Evolutionary conservation across 108 stramenopile species (phyloP).

Genomic region (Tribonema minus): DNA sequence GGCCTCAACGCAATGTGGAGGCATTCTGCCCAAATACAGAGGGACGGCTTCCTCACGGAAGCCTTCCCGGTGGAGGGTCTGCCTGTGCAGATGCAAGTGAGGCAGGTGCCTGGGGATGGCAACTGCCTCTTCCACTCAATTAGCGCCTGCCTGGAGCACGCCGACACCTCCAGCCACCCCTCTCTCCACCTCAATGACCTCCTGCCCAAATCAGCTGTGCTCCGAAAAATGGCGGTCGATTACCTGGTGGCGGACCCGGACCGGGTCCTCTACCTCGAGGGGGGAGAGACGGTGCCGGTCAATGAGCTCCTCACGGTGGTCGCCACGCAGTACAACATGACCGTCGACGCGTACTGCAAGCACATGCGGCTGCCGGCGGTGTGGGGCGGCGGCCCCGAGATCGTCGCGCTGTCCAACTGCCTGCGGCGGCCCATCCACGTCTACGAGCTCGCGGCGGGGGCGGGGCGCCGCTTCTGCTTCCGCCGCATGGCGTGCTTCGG

Average conservation of each 20-base stretch:
- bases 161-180: constrained; percentile 47
- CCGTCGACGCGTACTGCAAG: constrained; percentile 73
- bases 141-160: constrained; percentile 39
- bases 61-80: constrained; percentile 24
- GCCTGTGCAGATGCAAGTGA: constrained; percentile 33
- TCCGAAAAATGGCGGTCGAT: constrained; percentile 47
- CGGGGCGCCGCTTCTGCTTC: constrained; percentile 59
- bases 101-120: constrained; percentile 56
- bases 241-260: constrained; percentile 40
- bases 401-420: constrained; percentile 85
- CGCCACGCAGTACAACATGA: constrained; percentile 68
- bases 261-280: constrained; percentile 70
- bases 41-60: constrained; percentile 43
- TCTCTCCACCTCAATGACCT: constrained; percentile 34
- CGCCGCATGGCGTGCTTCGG: constrained; percentile 90
- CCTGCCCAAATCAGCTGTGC: constrained; percentile 47
- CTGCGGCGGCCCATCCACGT: constrained; percentile 87
- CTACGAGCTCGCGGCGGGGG: constrained; percentile 67
- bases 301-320: constrained; percentile 74
- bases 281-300: constrained; percentile 62
- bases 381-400: constrained; percentile 96
- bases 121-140: constrained; percentile 57
- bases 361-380: constrained; percentile 76
- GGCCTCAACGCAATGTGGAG: constrained; percentile 35
- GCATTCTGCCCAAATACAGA: constrained; percentile 34